These are phyloP conservation scores for Boletus subcaerulescens DNA, from an alignment of 768 basidiomycete species.

Conservation along the genomic window DNA sequence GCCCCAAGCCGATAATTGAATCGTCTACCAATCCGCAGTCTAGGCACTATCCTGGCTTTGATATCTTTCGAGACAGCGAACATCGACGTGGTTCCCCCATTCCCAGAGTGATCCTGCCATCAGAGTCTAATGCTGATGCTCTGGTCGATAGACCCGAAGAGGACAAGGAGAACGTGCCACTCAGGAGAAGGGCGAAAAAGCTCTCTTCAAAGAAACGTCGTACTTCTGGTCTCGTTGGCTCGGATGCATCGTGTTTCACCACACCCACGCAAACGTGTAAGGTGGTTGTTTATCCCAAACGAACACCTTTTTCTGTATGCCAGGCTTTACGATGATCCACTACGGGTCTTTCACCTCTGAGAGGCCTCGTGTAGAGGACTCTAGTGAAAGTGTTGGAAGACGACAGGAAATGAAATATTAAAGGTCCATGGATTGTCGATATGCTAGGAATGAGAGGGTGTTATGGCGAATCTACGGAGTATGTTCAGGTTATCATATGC, in stretches of 20 bases:
- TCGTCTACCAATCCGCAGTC: conserved; percentile 50
- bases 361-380: background rate
- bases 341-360: background rate
- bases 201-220: conserved; percentile 25
- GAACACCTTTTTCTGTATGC: conserved; percentile 16
- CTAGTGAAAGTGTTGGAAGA: background rate
- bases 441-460: background rate
- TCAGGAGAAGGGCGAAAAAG: conserved; percentile 47
- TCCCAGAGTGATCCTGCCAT: background rate
- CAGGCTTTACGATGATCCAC: conserved; percentile 19
- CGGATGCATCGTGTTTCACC: conserved; percentile 1
- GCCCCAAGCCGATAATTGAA: conserved; percentile 35
- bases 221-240: background rate
- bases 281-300: conserved; percentile 4
- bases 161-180: conserved; percentile 62
- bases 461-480: conserved; percentile 14
- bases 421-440: conserved; percentile 5
- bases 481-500: conserved; percentile 28
- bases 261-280: conserved; percentile 7
- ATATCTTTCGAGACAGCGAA: conserved; percentile 47
- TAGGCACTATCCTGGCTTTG: conserved; percentile 67
- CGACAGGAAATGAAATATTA: background rate
- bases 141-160: conserved; percentile 24
- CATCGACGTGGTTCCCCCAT: conserved; percentile 8
- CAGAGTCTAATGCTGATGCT: background rate